Conservation (phyloP, 2,329 filamentous ascomycete species). For the Pseudogymnoascus sp. region DNA sequence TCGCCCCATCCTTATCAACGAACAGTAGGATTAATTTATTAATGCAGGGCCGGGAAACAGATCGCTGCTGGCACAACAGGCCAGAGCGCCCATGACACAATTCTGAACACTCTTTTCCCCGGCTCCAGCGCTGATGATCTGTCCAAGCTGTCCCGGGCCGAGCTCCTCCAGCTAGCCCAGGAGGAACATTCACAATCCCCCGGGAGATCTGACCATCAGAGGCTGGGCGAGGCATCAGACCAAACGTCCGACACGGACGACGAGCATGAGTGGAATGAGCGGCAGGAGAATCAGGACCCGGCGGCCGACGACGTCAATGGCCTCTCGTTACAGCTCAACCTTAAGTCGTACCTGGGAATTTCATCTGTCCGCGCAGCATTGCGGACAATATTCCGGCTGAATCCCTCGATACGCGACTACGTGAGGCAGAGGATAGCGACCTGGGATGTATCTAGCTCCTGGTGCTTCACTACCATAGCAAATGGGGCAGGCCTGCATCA, state of each 20-base stretch:
- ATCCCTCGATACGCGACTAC: neutral
- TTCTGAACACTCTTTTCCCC: conserved; percentile 6
- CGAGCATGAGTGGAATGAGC: conserved; percentile 1
- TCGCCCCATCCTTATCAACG: neutral
- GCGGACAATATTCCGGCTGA: conserved; percentile 4
- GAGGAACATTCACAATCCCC: neutral
- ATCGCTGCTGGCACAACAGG: neutral
- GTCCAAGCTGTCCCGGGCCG: neutral
- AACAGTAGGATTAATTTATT: neutral
- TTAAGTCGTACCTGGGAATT: conserved; percentile 2
- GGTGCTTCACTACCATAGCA: neutral
- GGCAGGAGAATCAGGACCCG: neutral
- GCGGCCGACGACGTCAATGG: neutral
- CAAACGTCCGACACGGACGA: neutral
- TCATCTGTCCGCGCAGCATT: neutral
- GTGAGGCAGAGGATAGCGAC: neutral
- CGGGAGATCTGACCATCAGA: neutral
- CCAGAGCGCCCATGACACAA: neutral
- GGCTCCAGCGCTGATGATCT: conserved; percentile 3
- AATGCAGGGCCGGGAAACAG: conserved; percentile 2
- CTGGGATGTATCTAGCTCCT: neutral
- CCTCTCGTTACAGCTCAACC: neutral
- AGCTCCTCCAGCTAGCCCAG: neutral
- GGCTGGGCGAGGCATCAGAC: neutral
- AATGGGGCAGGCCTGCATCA: neutral